Evolutionary conservation across 1,284 basidiomycete species (phyloP).

Genomic region (Gomphus bonarii): DNA sequence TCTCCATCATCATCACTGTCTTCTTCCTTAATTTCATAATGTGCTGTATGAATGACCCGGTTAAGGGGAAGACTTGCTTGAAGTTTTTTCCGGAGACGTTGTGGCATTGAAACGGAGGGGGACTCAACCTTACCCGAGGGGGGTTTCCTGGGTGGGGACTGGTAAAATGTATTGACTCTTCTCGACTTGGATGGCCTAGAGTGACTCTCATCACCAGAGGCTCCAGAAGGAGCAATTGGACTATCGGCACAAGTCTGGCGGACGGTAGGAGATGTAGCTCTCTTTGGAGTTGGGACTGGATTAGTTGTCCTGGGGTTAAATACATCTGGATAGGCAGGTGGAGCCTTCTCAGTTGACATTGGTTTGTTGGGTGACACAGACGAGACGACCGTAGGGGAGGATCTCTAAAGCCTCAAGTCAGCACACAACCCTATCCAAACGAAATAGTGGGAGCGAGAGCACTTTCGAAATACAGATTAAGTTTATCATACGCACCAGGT

Average conservation of each 20-base stretch:
- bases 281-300: not conserved
- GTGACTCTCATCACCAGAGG: not conserved
- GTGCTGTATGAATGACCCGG: not conserved
- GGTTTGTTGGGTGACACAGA: not conserved
- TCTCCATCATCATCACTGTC: not conserved
- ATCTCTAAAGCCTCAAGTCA: not conserved
- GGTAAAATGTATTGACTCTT: not conserved
- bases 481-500: not conserved
- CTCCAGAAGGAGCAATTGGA: not conserved
- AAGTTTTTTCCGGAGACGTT: not conserved
- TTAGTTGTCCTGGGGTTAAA: not conserved
- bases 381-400: not conserved
- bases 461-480: not conserved
- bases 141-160: not conserved
- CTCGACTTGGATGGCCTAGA: not conserved
- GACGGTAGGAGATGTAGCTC: not conserved
- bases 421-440: not conserved
- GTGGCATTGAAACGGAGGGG: not conserved
- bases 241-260: not conserved
- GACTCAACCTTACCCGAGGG: not conserved
- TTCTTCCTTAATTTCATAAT: conserved; percentile 2
- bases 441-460: not conserved
- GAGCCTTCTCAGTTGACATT: not conserved
- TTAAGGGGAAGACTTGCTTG: not conserved
- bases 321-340: not conserved